Conservation (phyloP, 371 early-diverging fungal species). For the Mucor saturninus region DNA sequence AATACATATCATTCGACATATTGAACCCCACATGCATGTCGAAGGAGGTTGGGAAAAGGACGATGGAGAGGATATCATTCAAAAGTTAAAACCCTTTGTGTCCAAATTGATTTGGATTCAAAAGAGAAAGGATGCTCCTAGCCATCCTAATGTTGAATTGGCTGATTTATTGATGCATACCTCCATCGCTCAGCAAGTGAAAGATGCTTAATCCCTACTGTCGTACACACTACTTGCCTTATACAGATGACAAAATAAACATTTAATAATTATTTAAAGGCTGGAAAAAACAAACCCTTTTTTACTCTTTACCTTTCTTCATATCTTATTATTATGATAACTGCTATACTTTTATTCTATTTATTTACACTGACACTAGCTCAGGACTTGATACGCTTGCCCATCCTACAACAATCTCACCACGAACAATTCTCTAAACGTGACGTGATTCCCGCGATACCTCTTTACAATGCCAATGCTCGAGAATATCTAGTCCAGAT, state of each 20-base stretch:
- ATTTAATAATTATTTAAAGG: not conserved
- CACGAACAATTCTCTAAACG: constrained; percentile 2
- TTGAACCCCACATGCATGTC: constrained; percentile 51
- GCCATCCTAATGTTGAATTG: constrained; percentile 42
- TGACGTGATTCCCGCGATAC: constrained; percentile 15
- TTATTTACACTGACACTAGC: not conserved
- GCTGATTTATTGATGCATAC: constrained; percentile 46
- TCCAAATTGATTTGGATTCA: constrained; percentile 49
- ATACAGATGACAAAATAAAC: not conserved
- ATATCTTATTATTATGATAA: not conserved
- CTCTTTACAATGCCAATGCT: constrained; percentile 37
- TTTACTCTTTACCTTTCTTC: constrained; percentile 1
- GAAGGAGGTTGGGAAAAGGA: constrained; percentile 61
- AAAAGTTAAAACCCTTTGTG: constrained; percentile 44
- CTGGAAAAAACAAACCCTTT: not conserved
- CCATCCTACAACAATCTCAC: constrained; percentile 9
- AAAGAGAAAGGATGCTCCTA: constrained; percentile 42
- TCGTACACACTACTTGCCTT: not conserved
- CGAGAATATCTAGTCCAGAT: constrained; percentile 39
- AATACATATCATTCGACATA: constrained; percentile 53
- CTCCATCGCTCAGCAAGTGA: constrained; percentile 42
- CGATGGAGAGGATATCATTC: constrained; percentile 55
- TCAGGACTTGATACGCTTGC: not conserved
- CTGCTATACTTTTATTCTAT: not conserved
- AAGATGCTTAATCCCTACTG: not conserved